Evolutionary conservation across 202 grass and related monocot species (phyloP).

Genomic region (Panicum virgatum): DNA sequence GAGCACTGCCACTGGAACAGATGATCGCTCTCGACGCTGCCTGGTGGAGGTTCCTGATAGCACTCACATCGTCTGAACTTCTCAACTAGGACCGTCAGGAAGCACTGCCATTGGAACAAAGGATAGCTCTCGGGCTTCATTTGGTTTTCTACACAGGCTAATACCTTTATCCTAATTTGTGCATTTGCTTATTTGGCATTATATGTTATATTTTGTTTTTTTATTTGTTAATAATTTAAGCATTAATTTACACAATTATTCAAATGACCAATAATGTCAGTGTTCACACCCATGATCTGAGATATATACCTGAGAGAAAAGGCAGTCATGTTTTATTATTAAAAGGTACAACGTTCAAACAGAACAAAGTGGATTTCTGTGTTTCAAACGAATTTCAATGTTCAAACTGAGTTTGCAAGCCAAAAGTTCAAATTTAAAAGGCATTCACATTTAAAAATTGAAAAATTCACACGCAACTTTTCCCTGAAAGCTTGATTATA

Average conservation of each 20-base stretch:
- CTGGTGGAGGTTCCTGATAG: too few species aligned
- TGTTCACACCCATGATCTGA: background rate
- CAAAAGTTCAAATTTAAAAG: background rate
- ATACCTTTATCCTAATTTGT: background rate
- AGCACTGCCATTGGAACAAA: background rate
- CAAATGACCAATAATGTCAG: background rate
- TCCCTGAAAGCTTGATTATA: background rate
- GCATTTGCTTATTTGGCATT: background rate
- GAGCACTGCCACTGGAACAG: slow-evolving; percentile 58
- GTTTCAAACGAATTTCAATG: background rate
- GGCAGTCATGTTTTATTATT: too few species aligned
- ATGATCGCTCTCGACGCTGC: slow-evolving; percentile 25
- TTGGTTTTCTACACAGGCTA: background rate
- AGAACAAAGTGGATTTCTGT: background rate
- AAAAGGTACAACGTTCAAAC: background rate
- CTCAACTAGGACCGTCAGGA: too few species aligned
- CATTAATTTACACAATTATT: background rate
- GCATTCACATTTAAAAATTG: background rate
- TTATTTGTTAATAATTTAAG: too few species aligned
- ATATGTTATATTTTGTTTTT: too few species aligned
- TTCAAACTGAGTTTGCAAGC: background rate
- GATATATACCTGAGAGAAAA: background rate
- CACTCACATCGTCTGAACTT: too few species aligned
- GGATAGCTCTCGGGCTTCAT: background rate
- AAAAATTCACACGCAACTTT: too few species aligned